Evolutionary conservation across 495 filamentous ascomycete genomes (phyloP).

Genomic region (Podospora pseudoanserina): DNA sequence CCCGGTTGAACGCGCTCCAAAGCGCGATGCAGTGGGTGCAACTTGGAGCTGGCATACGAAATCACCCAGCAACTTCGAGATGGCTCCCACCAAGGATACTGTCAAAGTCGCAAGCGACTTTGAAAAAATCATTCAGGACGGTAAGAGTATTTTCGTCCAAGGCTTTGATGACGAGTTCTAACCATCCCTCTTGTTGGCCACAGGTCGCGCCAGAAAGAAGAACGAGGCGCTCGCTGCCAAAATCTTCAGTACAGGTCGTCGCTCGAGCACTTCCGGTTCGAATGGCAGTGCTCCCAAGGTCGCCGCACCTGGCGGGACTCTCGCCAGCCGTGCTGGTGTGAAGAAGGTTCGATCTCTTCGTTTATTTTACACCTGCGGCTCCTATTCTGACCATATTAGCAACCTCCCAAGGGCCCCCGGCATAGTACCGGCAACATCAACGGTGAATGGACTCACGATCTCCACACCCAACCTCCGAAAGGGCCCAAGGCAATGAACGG

Average conservation of each 20-base stretch:
- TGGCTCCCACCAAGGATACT: conserved; percentile 32
- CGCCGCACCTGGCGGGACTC: conserved; percentile 47
- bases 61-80: conserved; percentile 11
- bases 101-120: conserved; percentile 53
- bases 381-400: not conserved
- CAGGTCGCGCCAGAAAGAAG: conserved; percentile 66
- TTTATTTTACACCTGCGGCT: not conserved
- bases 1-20: not conserved
- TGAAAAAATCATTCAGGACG: conserved; percentile 62
- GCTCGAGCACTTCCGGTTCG: conserved; percentile 53
- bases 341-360: conserved; percentile 55
- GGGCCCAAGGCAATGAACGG: conserved; percentile 28
- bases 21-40: not conserved
- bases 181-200: conserved; percentile 19
- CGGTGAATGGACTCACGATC: conserved; percentile 58
- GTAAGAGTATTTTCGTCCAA: conserved; percentile 35
- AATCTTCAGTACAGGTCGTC: conserved; percentile 64
- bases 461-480: conserved; percentile 40
- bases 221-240: conserved; percentile 67
- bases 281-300: conserved; percentile 17
- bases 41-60: not conserved
- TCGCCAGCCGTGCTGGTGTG: conserved; percentile 74
- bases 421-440: conserved; percentile 45
- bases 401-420: conserved; percentile 20
- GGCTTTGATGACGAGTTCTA: conserved; percentile 13